Conservation (phyloP, 768 basidiomycete species). For the Omphalotus guepiniiformis region DNA sequence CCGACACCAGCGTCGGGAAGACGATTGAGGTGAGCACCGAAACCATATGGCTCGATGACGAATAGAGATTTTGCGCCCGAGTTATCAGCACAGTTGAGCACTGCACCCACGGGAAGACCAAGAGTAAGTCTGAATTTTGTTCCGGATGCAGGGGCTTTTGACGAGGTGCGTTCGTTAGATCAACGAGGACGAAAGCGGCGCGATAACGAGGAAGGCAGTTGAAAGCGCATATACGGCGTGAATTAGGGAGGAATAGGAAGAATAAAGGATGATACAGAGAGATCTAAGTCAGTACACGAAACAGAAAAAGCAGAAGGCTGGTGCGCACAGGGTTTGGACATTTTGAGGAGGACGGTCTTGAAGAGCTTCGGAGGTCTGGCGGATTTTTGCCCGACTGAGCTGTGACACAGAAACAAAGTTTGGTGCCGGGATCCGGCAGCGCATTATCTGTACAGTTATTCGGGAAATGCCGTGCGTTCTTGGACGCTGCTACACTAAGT, state of each 20-base stretch:
- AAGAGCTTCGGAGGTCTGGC: too few species aligned
- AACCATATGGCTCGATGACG: constrained; percentile 93
- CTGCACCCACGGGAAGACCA: constrained; percentile 91
- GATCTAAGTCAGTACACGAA: not conserved
- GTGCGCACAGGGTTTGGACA: constrained; percentile 9
- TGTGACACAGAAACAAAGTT: too few species aligned
- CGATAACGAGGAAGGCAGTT: not conserved
- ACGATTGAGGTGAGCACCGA: constrained; percentile 95
- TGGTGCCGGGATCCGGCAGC: too few species aligned
- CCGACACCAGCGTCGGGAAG: constrained; percentile 94
- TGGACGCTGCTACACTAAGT: too few species aligned
- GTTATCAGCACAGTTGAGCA: constrained; percentile 98
- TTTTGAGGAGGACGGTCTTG: too few species aligned
- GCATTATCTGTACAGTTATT: too few species aligned
- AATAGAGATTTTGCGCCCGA: constrained; percentile 95
- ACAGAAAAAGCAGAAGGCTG: not conserved
- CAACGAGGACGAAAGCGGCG: not conserved
- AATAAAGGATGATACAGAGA: not conserved
- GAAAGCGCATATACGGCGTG: not conserved
- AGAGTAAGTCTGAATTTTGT: constrained; percentile 96
- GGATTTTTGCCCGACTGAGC: too few species aligned
- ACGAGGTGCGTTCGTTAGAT: not conserved
- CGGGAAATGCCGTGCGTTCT: too few species aligned
- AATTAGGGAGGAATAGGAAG: not conserved
- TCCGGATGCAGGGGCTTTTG: constrained; percentile 60